Evolutionary conservation across 2,329 filamentous ascomycete species (phyloP).

Genomic region (Fusarium marasasianum): DNA sequence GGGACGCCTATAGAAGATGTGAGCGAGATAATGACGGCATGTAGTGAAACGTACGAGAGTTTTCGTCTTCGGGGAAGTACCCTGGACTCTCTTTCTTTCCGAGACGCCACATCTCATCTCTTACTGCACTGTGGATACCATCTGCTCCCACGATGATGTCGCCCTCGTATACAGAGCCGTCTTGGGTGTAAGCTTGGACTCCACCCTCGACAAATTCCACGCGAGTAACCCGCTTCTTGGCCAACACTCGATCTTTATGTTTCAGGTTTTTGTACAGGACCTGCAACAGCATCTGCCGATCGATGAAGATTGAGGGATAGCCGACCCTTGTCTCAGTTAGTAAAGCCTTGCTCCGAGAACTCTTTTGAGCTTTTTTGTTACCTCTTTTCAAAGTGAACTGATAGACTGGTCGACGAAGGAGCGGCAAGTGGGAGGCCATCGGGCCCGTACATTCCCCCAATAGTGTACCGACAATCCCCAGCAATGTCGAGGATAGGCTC

Average conservation of each 20-base stretch:
- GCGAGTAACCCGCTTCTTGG: background rate
- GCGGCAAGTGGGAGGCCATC: background rate
- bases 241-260: background rate
- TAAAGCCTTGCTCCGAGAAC: background rate
- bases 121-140: background rate
- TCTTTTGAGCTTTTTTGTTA: rapidly evolving
- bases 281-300: background rate
- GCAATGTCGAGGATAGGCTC: background rate
- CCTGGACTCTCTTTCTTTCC: background rate
- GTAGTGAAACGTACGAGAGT: background rate
- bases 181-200: background rate
- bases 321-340: background rate
- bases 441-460: background rate
- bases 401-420: rapidly evolving
- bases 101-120: background rate
- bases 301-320: background rate
- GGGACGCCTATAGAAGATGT: background rate
- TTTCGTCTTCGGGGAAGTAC: background rate
- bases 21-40: background rate
- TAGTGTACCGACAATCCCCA: background rate
- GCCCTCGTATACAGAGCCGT: rapidly evolving
- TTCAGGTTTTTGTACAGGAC: background rate
- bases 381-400: background rate
- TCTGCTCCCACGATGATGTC: conserved; percentile 9
- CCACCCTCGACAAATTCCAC: background rate